phyloP scores from a whole-genome alignment of 2,329 filamentous ascomycete species.

The Colletotrichum australisinense region DNA sequence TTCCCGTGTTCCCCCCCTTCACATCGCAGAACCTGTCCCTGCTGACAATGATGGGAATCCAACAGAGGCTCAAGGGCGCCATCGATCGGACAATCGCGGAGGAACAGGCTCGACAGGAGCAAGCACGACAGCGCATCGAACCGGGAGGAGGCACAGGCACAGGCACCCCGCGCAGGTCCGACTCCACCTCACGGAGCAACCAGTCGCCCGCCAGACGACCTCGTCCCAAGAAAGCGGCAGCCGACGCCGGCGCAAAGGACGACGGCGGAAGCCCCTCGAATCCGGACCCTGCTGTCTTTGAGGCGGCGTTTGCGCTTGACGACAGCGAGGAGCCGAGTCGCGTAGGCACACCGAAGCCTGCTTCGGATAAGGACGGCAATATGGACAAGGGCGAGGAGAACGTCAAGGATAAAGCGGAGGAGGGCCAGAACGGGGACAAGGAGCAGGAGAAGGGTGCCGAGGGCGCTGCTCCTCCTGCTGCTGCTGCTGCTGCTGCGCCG shows the following conservation, averaged over 20 bases:
- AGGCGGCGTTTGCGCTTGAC: conserved; percentile 86
- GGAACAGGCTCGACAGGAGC: conserved; percentile 84
- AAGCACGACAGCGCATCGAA: conserved; percentile 38
- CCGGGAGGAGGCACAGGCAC: conserved; percentile 5
- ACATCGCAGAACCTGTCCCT: background rate
- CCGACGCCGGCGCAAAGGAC: conserved; percentile 43
- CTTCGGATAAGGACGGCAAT: conserved; percentile 39
- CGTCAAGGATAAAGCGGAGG: conserved; percentile 36
- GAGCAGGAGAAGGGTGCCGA: conserved; percentile 40
- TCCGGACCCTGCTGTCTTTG: conserved; percentile 89
- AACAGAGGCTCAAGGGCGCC: conserved; percentile 82
- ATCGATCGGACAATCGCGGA: conserved; percentile 91
- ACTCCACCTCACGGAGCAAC: conserved; percentile 44
- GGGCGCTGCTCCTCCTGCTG: conserved; percentile 23
- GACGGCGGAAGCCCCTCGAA: conserved; percentile 58
- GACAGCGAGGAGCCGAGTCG: conserved; percentile 79
- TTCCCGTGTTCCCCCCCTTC: background rate
- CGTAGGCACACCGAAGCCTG: conserved; percentile 66
- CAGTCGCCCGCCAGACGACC: conserved; percentile 39
- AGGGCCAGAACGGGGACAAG: conserved; percentile 39
- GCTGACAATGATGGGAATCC: conserved; percentile 14
- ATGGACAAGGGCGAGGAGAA: conserved; percentile 44
- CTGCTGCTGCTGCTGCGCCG: conserved; percentile 5
- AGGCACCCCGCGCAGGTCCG: conserved; percentile 42
- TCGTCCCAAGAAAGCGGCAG: conserved; percentile 52